These are phyloP conservation scores for Apiotrichum siamense DNA, from an alignment of 1,284 basidiomycete species.

Conservation along the genomic window DNA sequence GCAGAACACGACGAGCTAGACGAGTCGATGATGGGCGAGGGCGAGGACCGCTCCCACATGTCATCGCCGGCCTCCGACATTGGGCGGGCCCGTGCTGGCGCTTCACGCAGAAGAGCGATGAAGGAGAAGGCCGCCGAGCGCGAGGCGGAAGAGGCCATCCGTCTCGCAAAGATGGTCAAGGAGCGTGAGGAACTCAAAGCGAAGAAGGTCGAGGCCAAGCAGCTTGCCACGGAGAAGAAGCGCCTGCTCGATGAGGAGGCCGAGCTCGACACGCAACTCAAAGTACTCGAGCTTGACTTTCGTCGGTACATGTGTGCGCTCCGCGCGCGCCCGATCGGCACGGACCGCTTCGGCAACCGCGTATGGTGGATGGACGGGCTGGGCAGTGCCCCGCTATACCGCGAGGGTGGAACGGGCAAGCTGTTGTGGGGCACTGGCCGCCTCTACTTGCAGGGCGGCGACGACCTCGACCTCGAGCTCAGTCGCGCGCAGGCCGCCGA, in stretches of 20 bases:
- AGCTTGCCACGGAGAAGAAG: conserved; percentile 56
- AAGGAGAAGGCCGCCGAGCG: conserved; percentile 40
- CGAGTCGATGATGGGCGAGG: conserved; percentile 17
- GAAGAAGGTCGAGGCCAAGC: conserved; percentile 33
- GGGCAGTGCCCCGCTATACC: conserved; percentile 71
- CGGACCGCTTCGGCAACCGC: conserved; percentile 87
- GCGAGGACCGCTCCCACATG: conserved; percentile 11
- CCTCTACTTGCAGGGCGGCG: conserved; percentile 83
- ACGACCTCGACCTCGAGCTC: conserved; percentile 67
- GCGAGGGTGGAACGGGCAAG: conserved; percentile 53
- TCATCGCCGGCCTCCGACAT: conserved; percentile 4
- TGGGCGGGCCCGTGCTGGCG: conserved; percentile 9
- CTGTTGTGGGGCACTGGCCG: conserved; percentile 76
- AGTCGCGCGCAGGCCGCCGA: conserved; percentile 51
- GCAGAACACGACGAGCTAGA: conserved; percentile 42
- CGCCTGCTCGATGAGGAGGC: conserved; percentile 80
- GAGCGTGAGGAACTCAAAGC: conserved; percentile 31
- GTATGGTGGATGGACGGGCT: conserved; percentile 99
- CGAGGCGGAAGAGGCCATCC: conserved; percentile 55
- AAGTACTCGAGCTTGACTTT: conserved; percentile 88
- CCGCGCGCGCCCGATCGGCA: conserved; percentile 78
- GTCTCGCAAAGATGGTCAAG: conserved; percentile 55
- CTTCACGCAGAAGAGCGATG: conserved; percentile 39
- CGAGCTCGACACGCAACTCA: conserved; percentile 68
- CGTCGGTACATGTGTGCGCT: conserved; percentile 74